Percentiles rank a stretch among this genome's conserved stretches.
These are phyloP conservation scores for Hyaloscypha finlandica DNA, from an alignment of 495 filamentous ascomycete species.

Conservation along the genomic window DNA sequence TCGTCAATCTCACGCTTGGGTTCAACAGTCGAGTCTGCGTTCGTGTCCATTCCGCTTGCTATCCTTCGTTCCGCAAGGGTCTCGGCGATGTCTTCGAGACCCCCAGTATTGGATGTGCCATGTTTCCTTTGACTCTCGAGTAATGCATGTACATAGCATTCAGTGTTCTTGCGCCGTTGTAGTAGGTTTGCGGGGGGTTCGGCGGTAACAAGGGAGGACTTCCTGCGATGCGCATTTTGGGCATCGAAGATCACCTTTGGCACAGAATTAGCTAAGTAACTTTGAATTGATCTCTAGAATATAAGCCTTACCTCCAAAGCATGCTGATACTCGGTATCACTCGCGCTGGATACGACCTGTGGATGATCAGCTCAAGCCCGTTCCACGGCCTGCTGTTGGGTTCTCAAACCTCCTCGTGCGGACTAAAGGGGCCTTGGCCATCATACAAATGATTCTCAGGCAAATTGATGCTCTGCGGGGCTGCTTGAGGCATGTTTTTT, in stretches of 20 bases:
- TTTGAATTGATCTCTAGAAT: neutral
- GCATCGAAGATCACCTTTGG: constrained; percentile 72
- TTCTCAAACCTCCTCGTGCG: constrained; percentile 25
- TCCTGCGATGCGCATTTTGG: constrained; percentile 73
- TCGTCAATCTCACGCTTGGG: constrained; percentile 13
- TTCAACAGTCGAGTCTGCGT: constrained; percentile 18
- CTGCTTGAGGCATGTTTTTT: constrained; percentile 19
- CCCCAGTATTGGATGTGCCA: constrained; percentile 8
- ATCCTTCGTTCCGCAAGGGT: constrained; percentile 14
- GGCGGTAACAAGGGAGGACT: constrained; percentile 76
- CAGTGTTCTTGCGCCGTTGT: constrained; percentile 54
- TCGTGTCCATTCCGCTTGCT: neutral
- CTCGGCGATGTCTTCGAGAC: constrained; percentile 30
- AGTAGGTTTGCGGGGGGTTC: constrained; percentile 45
- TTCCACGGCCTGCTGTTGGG: neutral
- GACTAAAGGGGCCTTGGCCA: constrained; percentile 19
- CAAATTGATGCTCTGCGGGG: constrained; percentile 22
- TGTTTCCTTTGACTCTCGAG: constrained; percentile 50
- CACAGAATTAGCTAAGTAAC: neutral
- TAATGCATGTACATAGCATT: constrained; percentile 83
- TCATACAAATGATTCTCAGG: constrained; percentile 17
- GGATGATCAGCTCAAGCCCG: constrained; percentile 7
- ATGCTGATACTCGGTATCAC: constrained; percentile 35
- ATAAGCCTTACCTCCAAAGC: constrained; percentile 30
- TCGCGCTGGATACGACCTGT: constrained; percentile 28